These are phyloP conservation scores for Elasticomyces elasticus DNA, from an alignment of 495 filamentous ascomycete species.

Conservation along the genomic window DNA sequence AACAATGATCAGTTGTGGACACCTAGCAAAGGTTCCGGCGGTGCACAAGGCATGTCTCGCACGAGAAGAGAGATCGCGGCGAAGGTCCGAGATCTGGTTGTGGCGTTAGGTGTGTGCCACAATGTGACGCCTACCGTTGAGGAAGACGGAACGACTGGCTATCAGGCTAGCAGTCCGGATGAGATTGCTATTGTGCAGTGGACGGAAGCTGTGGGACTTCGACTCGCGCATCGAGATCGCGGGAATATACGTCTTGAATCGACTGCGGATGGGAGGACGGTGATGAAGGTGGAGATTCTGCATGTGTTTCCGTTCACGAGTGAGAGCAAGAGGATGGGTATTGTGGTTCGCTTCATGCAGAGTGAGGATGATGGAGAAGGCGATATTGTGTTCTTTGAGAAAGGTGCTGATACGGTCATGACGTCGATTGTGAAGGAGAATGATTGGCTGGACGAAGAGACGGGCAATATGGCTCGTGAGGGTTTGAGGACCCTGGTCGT, in stretches of 20 bases:
- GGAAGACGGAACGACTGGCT: conserved; percentile 59
- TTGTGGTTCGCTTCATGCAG: conserved; percentile 67
- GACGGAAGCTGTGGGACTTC: conserved; percentile 86
- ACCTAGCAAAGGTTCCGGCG: conserved; percentile 42
- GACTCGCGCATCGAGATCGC: conserved; percentile 75
- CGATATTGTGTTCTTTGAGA: conserved; percentile 98
- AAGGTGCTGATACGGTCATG: conserved; percentile 98
- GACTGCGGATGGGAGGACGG: conserved; percentile 60
- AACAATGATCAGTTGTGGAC: conserved; percentile 46
- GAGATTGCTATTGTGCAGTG: conserved; percentile 97
- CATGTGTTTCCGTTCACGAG: conserved; percentile 97
- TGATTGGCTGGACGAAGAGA: conserved; percentile 98
- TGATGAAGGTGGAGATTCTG: conserved; percentile 80
- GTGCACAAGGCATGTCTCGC: conserved; percentile 44
- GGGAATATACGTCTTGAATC: conserved; percentile 72
- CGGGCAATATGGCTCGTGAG: conserved; percentile 96
- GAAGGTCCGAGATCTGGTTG: conserved; percentile 77
- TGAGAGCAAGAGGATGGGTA: conserved; percentile 97
- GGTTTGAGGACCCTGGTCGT: conserved; percentile 90
- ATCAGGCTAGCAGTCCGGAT: conserved; percentile 94
- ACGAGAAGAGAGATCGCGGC: conserved; percentile 87
- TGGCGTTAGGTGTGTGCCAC: conserved; percentile 89
- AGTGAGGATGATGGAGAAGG: conserved; percentile 36
- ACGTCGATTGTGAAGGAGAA: conserved; percentile 82
- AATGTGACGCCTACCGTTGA: conserved; percentile 92